Percentiles rank a stretch among this genome's conserved stretches.
Evolutionary conservation across 2,329 filamentous ascomycete genomes (phyloP).

Genomic region (Chaetothyriales sp.): DNA sequence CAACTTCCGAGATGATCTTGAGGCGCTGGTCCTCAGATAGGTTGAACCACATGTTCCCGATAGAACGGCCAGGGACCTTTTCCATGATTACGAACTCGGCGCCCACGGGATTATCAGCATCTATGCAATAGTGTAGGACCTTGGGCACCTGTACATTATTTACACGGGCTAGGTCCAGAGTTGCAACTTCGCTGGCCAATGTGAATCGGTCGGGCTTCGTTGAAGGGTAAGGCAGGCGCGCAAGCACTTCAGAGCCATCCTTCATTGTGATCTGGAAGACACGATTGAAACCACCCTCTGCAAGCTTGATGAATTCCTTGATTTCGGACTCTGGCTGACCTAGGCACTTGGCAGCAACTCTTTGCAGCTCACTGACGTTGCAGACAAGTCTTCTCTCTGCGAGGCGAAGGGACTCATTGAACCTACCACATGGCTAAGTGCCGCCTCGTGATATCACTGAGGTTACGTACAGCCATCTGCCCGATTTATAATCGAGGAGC

Average conservation of each 20-base stretch:
- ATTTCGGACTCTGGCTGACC: constrained; percentile 9
- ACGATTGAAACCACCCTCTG: constrained; percentile 27
- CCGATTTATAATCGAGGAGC: not conserved
- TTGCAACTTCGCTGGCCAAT: constrained; percentile 27
- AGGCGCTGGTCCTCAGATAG: not conserved
- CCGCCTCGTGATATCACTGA: not conserved
- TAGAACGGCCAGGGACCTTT: constrained; percentile 21
- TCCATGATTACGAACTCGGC: constrained; percentile 30
- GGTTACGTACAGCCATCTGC: not conserved
- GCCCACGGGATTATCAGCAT: constrained; percentile 23
- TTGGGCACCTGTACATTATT: constrained; percentile 25
- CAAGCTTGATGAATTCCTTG: constrained; percentile 20
- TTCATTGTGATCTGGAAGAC: constrained; percentile 22
- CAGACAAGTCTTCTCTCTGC: constrained; percentile 5
- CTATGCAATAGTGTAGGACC: constrained; percentile 24
- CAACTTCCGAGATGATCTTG: constrained; percentile 1
- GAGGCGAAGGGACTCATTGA: constrained; percentile 1
- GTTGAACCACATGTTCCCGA: constrained; percentile 24
- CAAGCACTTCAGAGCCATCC: constrained; percentile 21
- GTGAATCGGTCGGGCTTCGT: constrained; percentile 20
- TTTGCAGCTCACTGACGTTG: constrained; percentile 14
- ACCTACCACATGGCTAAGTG: not conserved
- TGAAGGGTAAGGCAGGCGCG: constrained; percentile 23
- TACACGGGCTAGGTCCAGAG: constrained; percentile 20
- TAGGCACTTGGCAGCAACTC: constrained; percentile 10